These are phyloP conservation scores for Plasmodium gallinaceum DNA, from an alignment of 169 alveolate species.

Conservation along the genomic window DNA sequence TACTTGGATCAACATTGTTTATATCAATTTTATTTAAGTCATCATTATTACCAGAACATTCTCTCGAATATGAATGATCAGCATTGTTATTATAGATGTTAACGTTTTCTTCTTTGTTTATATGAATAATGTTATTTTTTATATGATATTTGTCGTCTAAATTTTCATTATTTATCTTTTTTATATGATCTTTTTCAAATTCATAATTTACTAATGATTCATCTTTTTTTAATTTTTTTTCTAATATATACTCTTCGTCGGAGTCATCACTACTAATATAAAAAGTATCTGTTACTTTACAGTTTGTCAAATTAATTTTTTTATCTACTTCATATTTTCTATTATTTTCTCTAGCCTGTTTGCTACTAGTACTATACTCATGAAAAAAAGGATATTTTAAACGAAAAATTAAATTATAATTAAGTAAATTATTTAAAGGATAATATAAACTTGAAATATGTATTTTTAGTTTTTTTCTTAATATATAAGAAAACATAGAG, in stretches of 20 bases:
- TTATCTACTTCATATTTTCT: constrained; percentile 26
- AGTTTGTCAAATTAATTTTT: constrained; percentile 42
- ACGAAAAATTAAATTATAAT: not conserved
- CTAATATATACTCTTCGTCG: constrained; percentile 28
- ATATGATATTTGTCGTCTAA: not conserved
- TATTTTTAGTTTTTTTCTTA: constrained; percentile 30
- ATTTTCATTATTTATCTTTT: not conserved
- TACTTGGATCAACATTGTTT: not conserved
- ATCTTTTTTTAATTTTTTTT: constrained; percentile 1
- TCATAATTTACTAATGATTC: not conserved
- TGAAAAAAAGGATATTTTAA: not conserved
- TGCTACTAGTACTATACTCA: constrained; percentile 13
- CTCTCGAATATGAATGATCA: not conserved
- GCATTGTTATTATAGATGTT: not conserved
- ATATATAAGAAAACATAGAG: constrained; percentile 34
- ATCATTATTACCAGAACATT: not conserved
- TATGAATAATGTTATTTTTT: not conserved
- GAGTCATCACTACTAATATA: constrained; percentile 60
- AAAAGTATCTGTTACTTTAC: constrained; percentile 23
- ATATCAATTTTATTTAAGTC: not conserved
- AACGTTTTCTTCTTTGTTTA: not conserved
- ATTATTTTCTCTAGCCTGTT: constrained; percentile 1
- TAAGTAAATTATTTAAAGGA: constrained; percentile 5
- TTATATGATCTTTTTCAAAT: not conserved
- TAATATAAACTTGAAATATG: constrained; percentile 25